A percentile compares a stretch with the other conserved stretches of the same genome.
phyloP scores from a whole-genome alignment of 73 alveolate genomes.

The Blepharisma japonicum region DNA sequence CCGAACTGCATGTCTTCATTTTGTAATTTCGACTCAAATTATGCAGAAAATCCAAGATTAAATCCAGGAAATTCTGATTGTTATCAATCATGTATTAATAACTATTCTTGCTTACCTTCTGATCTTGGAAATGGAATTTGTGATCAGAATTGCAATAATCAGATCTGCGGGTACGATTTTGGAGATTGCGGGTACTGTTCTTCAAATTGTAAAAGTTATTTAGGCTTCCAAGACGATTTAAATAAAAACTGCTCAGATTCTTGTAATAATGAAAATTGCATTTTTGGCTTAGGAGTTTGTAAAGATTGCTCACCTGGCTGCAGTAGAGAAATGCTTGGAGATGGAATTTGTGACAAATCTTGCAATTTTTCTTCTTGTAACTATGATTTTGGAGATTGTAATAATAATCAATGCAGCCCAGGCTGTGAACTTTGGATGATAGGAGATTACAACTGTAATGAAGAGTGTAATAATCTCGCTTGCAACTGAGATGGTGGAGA shows the following conservation, averaged over 20 bases:
- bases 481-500: neutral
- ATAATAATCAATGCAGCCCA: neutral
- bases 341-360: conserved; percentile 24
- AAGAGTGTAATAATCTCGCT: neutral
- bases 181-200: neutral
- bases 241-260: neutral
- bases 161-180: neutral
- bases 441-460: neutral
- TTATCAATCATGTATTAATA: too few relatives aligned
- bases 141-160: neutral
- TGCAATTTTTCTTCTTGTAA: conserved; percentile 12
- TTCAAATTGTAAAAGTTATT: too few relatives aligned
- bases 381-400: conserved; percentile 30
- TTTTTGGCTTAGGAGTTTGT: neutral
- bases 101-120: too few relatives aligned
- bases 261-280: neutral
- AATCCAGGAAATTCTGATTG: too few relatives aligned
- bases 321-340: conserved; percentile 23
- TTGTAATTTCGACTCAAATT: too few relatives aligned
- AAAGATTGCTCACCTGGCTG: conserved; percentile 14
- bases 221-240: too few relatives aligned
- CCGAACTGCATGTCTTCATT: too few relatives aligned
- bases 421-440: neutral
- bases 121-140: conserved; percentile 4
- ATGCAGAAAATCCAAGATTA: too few relatives aligned